phyloP scores from a whole-genome alignment of 805 yeast genomes.

The Wilhelminamyces savonicus region DNA sequence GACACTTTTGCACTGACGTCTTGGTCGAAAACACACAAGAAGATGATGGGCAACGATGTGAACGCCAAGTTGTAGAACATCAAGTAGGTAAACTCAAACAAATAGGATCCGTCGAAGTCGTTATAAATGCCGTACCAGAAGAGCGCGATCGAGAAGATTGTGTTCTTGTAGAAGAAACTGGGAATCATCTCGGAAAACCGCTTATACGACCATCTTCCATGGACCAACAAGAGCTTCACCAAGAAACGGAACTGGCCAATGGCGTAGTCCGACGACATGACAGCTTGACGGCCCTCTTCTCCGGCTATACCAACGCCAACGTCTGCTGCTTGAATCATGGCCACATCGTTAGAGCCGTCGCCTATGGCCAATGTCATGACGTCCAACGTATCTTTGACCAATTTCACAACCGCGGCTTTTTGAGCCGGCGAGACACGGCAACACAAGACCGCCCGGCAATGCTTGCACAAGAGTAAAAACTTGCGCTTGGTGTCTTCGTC shows the following conservation, averaged over 20 bases:
- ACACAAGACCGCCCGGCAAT: conserved; percentile 76
- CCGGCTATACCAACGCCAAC: conserved; percentile 90
- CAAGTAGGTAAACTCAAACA: conserved; percentile 71
- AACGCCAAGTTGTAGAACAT: conserved; percentile 80
- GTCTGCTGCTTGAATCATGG: conserved; percentile 86
- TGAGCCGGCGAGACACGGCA: conserved; percentile 88
- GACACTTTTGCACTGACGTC: conserved; percentile 70
- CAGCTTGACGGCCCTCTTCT: conserved; percentile 88
- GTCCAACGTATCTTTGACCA: conserved; percentile 66
- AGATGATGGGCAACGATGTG: conserved; percentile 75
- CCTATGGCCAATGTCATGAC: conserved; percentile 88
- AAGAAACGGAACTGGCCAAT: conserved; percentile 76
- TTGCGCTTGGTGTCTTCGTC: conserved; percentile 38
- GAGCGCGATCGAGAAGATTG: conserved; percentile 63
- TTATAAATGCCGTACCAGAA: conserved; percentile 77
- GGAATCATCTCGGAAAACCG: conserved; percentile 82
- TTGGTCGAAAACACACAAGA: conserved; percentile 74
- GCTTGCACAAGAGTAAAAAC: conserved; percentile 67
- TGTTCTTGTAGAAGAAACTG: conserved; percentile 72
- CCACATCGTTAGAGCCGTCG: conserved; percentile 86
- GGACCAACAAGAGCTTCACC: conserved; percentile 61
- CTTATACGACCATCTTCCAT: conserved; percentile 85
- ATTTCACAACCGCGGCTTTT: conserved; percentile 74
- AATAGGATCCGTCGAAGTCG: conserved; percentile 73
- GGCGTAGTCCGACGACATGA: conserved; percentile 83